Conservation (phyloP, 129 eudicot genomes). For the Lactuca sativa region DNA sequence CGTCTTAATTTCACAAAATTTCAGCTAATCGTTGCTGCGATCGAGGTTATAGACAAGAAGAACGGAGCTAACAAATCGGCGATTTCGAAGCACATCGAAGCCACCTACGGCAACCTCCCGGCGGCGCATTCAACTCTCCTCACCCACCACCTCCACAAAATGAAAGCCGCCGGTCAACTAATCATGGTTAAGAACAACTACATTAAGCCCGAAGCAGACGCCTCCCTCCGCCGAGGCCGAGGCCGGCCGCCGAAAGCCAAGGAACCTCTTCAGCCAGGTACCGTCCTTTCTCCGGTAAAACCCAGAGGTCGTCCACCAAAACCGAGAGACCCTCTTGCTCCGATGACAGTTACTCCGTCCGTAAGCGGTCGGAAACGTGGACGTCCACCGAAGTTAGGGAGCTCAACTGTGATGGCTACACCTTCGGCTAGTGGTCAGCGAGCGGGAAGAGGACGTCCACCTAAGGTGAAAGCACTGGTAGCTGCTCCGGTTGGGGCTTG, state of each 20-base stretch:
- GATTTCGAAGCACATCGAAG: conserved; percentile 61
- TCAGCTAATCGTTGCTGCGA: conserved; percentile 63
- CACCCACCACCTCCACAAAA: conserved; percentile 64
- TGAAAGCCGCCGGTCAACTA: conserved; percentile 63
- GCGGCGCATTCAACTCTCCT: conserved; percentile 64
- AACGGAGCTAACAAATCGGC: conserved; percentile 55
- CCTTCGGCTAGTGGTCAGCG: conserved; percentile 23
- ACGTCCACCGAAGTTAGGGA: conserved; percentile 51
- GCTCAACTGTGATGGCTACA: not conserved
- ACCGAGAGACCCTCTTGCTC: conserved; percentile 31
- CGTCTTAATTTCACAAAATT: conserved; percentile 1
- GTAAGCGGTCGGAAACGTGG: conserved; percentile 64
- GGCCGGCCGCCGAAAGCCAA: conserved; percentile 82
- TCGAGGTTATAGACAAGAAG: conserved; percentile 41
- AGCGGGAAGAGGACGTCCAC: conserved; percentile 73
- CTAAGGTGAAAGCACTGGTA: conserved; percentile 39
- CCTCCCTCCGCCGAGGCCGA: conserved; percentile 61
- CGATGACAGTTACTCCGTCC: conserved; percentile 7
- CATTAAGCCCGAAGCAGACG: conserved; percentile 46
- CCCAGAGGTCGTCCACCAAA: conserved; percentile 64
- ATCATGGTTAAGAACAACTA: conserved; percentile 52
- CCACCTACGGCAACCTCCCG: conserved; percentile 50
- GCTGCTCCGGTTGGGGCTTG: conserved; percentile 45
- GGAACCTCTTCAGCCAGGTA: conserved; percentile 28
- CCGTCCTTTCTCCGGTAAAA: no score